Percentiles rank a stretch among this genome's conserved stretches.
These are phyloP conservation scores for Protostelium mycophagum DNA, from an alignment of 78 protist species.

Conservation along the genomic window DNA sequence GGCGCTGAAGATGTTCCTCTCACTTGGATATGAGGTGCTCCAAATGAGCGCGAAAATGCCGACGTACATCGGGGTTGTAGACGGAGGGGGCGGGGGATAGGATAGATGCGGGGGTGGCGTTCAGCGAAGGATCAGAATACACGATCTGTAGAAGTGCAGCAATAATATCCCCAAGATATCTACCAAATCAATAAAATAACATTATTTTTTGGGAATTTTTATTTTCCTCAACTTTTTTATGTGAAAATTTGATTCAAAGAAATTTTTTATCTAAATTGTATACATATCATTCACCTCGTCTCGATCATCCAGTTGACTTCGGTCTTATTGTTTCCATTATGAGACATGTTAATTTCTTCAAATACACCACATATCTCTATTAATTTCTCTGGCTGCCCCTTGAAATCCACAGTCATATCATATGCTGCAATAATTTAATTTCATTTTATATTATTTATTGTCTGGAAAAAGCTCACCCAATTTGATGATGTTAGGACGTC, in stretches of 20 bases:
- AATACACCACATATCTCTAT: too few relatives aligned
- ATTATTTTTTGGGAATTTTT: too few relatives aligned
- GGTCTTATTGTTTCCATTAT: too few relatives aligned
- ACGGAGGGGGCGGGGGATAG: not conserved
- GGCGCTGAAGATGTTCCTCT: not conserved
- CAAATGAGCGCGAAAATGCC: too few relatives aligned
- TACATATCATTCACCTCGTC: not conserved
- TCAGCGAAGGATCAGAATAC: not conserved
- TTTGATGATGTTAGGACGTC: not conserved
- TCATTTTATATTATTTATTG: too few relatives aligned
- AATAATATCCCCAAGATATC: not conserved
- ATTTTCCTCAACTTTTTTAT: too few relatives aligned
- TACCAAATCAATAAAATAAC: too few relatives aligned
- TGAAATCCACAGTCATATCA: not conserved
- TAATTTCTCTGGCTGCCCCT: not conserved
- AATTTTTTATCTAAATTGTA: too few relatives aligned
- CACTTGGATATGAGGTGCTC: too few relatives aligned
- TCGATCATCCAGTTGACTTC: not conserved
- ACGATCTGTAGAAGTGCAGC: not conserved
- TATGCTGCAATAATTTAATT: not conserved
- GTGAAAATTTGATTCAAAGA: too few relatives aligned
- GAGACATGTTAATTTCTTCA: too few relatives aligned
- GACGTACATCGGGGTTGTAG: too few relatives aligned
- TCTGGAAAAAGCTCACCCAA: not conserved
- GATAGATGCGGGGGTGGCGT: not conserved